Evolutionary conservation across 208 protist species (phyloP), one percentile per base, ranked within the genome.

Genomic region (Novymonas esmeraldas): DNA sequence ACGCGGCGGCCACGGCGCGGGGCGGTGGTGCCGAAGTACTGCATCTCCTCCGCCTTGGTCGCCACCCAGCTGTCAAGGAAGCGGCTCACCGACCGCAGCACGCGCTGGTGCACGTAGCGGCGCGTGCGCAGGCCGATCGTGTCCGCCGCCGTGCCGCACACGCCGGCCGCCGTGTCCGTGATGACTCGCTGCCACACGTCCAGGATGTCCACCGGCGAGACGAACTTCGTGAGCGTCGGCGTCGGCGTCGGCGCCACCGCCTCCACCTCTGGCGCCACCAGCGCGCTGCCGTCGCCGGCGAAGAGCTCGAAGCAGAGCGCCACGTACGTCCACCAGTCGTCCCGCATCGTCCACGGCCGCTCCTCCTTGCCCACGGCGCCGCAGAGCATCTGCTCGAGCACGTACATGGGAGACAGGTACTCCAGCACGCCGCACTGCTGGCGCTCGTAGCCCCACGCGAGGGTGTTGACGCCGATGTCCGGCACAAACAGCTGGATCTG

Each of bases 361-460:
- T 59, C 60, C 58, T 79, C 78, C 41, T 55, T 59, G 24, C 69
- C 73, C 22, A 76, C 46, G 33, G 77, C 78, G 45, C 84, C 64
- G 39, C 50, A 42, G n/a, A 84, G 68, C 81, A 92, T 89, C 49
- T 79, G 68, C 51, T 78, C 73, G n/a, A 93, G 74, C n/a, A 93
- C 59, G 77, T 92, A 92, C 22, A 76, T 26, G 14, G 85, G 87
- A 1, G 90, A 61, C 26, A 95, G 61, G 67, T 94, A 95, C 82
- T 95, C 87, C 13, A 95, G 63, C 33, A 92, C 84, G 55, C 90
- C 87, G 54, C 80, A 87, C 77, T 95, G 90, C 76, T 95, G 90
- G 14, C 87, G 82, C 68, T 92, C 84, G 73, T 90, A 95, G 51
- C 78, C 69, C 87, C 87, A 95, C 6, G 85, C 76, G 49, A 74